These are phyloP conservation scores for Dioscorea cayenensis DNA, from an alignment of 116 monocot species.

Conservation along the genomic window DNA sequence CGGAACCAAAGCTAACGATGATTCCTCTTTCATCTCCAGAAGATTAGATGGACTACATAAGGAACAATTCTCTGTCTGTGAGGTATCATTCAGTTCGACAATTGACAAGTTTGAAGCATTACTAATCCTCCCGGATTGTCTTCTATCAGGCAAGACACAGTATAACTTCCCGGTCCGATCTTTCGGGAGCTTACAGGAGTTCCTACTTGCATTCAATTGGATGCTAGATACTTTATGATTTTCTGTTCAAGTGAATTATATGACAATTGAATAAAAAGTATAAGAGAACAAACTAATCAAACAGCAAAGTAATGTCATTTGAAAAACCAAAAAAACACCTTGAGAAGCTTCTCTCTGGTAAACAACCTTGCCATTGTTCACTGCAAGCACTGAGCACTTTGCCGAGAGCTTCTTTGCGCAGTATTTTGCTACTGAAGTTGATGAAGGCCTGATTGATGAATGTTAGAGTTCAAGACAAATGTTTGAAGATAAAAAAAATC, in stretches of 20 bases:
- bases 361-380: slow-evolving; percentile 70
- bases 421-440: slow-evolving; percentile 55
- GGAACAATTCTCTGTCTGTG: background rate
- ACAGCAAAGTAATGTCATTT: background rate
- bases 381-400: slow-evolving; percentile 56
- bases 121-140: background rate
- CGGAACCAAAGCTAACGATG: slow-evolving; percentile 20
- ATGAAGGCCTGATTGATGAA: slow-evolving; percentile 28
- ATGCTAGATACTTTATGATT: background rate
- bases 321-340: background rate
- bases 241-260: background rate
- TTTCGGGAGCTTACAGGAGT: background rate
- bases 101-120: background rate
- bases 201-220: background rate
- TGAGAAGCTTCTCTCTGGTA: slow-evolving; percentile 37
- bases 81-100: background rate
- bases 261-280: background rate
- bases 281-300: background rate
- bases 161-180: background rate
- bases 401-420: slow-evolving; percentile 51
- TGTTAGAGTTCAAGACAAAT: background rate
- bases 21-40: slow-evolving; percentile 1
- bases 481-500: background rate
- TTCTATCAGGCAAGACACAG: background rate
- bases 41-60: background rate